A percentile compares a stretch with the other conserved stretches of the same genome.
Conservation (phyloP, 208 protist genomes). For the Acanthamoeba healyi region DNA sequence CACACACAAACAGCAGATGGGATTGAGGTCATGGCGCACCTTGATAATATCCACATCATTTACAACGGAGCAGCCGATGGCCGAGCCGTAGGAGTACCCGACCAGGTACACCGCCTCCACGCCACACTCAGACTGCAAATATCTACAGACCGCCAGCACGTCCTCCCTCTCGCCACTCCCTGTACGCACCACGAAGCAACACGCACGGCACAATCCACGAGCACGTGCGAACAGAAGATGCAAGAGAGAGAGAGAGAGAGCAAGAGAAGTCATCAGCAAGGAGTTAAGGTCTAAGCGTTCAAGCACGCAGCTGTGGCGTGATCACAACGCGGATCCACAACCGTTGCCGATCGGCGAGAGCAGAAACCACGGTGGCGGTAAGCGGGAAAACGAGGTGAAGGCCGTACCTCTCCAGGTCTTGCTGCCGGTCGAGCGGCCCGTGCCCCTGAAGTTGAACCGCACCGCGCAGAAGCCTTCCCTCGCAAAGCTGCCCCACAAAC, state of each 20-base stretch:
- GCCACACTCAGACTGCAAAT: conserved; percentile 52
- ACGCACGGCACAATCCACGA: neutral
- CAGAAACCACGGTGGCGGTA: neutral
- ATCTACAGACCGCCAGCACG: conserved; percentile 53
- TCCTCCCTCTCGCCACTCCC: conserved; percentile 49
- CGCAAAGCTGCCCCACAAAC: neutral
- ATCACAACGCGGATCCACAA: neutral
- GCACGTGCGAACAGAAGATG: neutral
- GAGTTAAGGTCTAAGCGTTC: no score
- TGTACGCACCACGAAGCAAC: neutral
- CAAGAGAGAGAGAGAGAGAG: neutral
- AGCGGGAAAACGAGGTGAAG: neutral
- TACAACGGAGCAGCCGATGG: conserved; percentile 67
- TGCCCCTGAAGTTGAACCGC: conserved; percentile 70
- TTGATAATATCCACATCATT: conserved; percentile 73
- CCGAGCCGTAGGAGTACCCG: conserved; percentile 70
- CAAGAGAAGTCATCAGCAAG: no score
- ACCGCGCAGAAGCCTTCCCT: conserved; percentile 46
- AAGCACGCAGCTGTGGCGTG: neutral
- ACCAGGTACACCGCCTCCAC: conserved; percentile 40
- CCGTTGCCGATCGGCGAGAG: neutral
- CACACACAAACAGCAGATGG: neutral
- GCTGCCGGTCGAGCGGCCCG: conserved; percentile 56
- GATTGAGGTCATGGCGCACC: neutral
- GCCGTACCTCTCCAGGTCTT: conserved; percentile 60